Percentiles rank a stretch among this genome's conserved stretches.
phyloP scores from a whole-genome alignment of 2,329 filamentous ascomycete genomes.

The Exophiala lecanii-corni region DNA sequence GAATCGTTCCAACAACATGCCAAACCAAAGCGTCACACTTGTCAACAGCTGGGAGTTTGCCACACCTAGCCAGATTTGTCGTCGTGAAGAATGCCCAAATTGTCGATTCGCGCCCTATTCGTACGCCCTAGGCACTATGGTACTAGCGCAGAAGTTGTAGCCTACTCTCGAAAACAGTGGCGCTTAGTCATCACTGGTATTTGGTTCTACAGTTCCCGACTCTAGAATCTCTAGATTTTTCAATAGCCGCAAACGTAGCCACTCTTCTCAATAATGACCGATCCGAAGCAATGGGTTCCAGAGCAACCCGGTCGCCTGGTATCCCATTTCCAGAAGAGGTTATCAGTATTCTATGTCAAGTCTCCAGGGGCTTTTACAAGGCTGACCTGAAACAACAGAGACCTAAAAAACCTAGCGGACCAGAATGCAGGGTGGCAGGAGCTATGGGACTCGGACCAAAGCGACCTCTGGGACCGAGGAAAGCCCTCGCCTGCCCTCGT shows the following conservation, averaged over 20 bases:
- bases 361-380: not conserved
- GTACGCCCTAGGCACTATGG: not conserved
- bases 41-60: not conserved
- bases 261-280: constrained; percentile 1
- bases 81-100: not conserved
- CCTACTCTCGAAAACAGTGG: not conserved
- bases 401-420: not conserved
- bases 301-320: not conserved
- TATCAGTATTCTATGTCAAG: not conserved
- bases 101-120: not conserved
- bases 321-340: not conserved
- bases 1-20: not conserved
- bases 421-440: constrained; percentile 21
- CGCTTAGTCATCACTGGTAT: not conserved
- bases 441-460: constrained; percentile 28
- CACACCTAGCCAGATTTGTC: not conserved
- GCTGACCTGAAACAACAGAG: constrained; percentile 3
- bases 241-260: not conserved
- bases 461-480: constrained; percentile 32
- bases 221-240: not conserved
- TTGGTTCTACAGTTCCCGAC: not conserved
- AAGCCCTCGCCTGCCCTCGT: constrained; percentile 31
- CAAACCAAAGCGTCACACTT: not conserved
- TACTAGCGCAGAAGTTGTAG: not conserved
- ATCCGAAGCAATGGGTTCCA: not conserved